phyloP scores from a whole-genome alignment of 768 basidiomycete genomes.

The Suillus clintonianus region DNA sequence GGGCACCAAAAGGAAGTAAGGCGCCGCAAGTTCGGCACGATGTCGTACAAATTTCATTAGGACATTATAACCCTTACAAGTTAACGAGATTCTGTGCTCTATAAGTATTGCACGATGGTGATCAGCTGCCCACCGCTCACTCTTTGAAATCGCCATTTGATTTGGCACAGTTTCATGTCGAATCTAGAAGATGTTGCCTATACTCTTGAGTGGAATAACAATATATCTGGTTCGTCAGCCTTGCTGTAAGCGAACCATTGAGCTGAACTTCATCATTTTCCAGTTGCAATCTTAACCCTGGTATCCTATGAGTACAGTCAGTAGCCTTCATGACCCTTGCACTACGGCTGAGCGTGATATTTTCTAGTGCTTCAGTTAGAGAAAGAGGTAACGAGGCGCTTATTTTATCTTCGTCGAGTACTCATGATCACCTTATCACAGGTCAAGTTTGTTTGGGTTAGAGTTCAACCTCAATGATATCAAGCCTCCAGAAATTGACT shows the following conservation, averaged over 20 bases:
- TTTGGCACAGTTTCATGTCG: neutral
- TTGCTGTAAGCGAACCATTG: too few species aligned
- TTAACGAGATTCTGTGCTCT: neutral
- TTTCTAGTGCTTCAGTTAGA: neutral
- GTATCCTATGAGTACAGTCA: neutral
- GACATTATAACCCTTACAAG: neutral
- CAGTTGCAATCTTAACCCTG: neutral
- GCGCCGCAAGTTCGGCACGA: neutral
- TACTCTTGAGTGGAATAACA: neutral
- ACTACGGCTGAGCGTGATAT: neutral
- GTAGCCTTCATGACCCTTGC: neutral
- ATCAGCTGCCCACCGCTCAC: neutral
- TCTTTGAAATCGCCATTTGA: neutral
- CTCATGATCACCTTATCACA: neutral
- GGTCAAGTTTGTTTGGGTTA: neutral
- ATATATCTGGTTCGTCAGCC: neutral
- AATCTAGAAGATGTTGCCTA: neutral
- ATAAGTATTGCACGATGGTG: neutral
- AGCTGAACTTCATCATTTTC: neutral
- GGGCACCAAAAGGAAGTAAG: neutral
- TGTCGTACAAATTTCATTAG: neutral
- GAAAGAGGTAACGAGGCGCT: neutral
- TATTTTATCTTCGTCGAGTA: neutral
- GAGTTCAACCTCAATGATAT: neutral
- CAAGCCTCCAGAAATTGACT: neutral